Evolutionary conservation across 176 grass and related monocot species (phyloP).

Genomic region (Calamus simplicifolius): DNA sequence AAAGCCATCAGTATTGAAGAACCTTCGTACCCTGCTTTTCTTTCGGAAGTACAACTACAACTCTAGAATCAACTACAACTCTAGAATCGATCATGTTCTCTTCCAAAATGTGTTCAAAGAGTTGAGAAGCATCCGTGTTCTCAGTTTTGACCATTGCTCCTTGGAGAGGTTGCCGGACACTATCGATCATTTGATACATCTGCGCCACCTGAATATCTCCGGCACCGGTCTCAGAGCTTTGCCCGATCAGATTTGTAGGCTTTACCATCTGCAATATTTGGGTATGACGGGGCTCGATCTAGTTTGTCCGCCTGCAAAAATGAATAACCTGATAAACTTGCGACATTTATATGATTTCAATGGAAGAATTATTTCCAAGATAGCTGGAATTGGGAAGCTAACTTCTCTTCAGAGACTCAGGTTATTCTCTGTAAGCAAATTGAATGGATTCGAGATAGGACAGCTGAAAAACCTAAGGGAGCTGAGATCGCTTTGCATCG

Average conservation of each 20-base stretch:
- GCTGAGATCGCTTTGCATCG: slow-evolving; percentile 27
- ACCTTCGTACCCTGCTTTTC: slow-evolving; percentile 33
- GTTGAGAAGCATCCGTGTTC: slow-evolving; percentile 34
- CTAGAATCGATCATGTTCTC: no score
- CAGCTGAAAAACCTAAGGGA: no score
- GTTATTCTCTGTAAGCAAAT: slow-evolving; percentile 14
- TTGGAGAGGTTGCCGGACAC: slow-evolving; percentile 30
- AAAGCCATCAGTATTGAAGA: slow-evolving; percentile 19
- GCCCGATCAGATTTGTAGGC: slow-evolving; percentile 15
- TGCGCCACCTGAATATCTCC: slow-evolving; percentile 35
- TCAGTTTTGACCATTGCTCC: slow-evolving; percentile 35
- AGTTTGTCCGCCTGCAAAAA: slow-evolving; percentile 23
- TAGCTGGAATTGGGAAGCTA: slow-evolving; percentile 16
- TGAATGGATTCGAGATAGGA: slow-evolving; percentile 15
- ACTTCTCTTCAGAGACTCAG: slow-evolving; percentile 28
- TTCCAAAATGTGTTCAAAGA: slow-evolving; percentile 31
- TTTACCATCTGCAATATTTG: slow-evolving; percentile 23
- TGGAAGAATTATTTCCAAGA: background rate
- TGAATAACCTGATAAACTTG: slow-evolving; percentile 37
- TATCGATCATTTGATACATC: no score
- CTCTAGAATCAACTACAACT: no score
- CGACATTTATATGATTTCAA: slow-evolving; percentile 33
- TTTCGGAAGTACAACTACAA: slow-evolving; percentile 24
- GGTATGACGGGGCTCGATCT: background rate
- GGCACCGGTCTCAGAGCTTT: slow-evolving; percentile 18